Conservation (phyloP, 1,284 basidiomycete species). For the Exsudoporus floridanus region DNA sequence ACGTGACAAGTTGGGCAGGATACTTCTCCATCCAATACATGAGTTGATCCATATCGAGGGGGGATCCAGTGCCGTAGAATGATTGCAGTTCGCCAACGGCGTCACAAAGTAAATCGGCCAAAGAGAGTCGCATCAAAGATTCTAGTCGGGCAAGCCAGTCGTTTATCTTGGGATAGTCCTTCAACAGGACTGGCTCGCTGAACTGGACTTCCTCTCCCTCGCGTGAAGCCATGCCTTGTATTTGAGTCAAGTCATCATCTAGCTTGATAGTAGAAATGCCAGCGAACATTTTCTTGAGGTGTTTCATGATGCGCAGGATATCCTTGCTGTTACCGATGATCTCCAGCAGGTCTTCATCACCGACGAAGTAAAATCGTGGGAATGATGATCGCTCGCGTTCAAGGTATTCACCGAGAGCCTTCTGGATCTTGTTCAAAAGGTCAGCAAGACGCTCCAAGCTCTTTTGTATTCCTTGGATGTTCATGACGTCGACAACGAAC, state of each 20-base stretch:
- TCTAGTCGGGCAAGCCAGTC: constrained; percentile 97
- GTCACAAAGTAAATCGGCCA: constrained; percentile 79
- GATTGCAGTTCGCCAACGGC: constrained; percentile 76
- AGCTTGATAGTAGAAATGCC: constrained; percentile 89
- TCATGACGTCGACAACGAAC: constrained; percentile 95
- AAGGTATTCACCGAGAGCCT: constrained; percentile 98
- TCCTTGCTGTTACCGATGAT: constrained; percentile 99
- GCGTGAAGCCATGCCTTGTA: constrained; percentile 87
- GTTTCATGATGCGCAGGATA: constrained; percentile 95
- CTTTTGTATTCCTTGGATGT: constrained; percentile 95
- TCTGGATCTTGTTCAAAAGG: constrained; percentile 96
- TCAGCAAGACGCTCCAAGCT: constrained; percentile 96
- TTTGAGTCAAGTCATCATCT: constrained; percentile 87
- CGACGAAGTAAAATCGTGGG: constrained; percentile 99
- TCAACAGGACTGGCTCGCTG: constrained; percentile 79
- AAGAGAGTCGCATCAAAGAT: constrained; percentile 89
- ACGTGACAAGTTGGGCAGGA: constrained; percentile 93
- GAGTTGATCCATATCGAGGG: constrained; percentile 63
- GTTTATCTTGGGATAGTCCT: constrained; percentile 96
- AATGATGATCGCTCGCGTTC: constrained; percentile 97
- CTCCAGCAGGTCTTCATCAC: constrained; percentile 97
- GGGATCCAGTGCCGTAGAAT: constrained; percentile 72
- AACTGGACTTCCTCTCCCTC: constrained; percentile 95
- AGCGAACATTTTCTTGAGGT: constrained; percentile 99
- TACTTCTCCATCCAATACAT: constrained; percentile 91